A percentile compares a stretch with the other conserved stretches of the same genome.
Evolutionary conservation across 2,329 filamentous ascomycete species (phyloP).

Genomic region (Nemania sp.): DNA sequence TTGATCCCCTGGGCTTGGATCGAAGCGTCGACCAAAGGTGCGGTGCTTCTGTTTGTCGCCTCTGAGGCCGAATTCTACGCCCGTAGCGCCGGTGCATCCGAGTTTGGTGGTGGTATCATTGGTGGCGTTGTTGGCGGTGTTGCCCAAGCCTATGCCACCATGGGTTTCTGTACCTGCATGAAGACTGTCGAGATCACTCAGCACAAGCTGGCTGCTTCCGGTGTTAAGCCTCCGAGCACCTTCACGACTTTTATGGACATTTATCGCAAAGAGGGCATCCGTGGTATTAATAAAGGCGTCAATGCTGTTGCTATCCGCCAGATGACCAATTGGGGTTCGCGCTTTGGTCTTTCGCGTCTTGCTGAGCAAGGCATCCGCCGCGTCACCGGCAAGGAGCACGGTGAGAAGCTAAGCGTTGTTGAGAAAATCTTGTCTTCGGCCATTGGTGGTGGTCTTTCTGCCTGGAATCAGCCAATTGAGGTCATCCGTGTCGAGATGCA

Average conservation of each 20-base stretch:
- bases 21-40: conserved; percentile 98
- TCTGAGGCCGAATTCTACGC: conserved; percentile 98
- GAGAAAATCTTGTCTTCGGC: conserved; percentile 91
- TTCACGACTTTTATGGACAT: conserved; percentile 97
- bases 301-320: conserved; percentile 98
- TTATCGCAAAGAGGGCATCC: conserved; percentile 90
- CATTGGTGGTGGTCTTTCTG: conserved; percentile 89
- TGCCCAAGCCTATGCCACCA: conserved; percentile 97
- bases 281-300: conserved; percentile 97
- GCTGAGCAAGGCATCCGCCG: conserved; percentile 87
- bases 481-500: conserved; percentile 99
- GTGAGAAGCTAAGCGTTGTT: conserved; percentile 72
- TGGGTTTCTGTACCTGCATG: conserved; percentile 99
- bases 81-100: conserved; percentile 76
- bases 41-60: conserved; percentile 97
- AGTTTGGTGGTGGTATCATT: conserved; percentile 85
- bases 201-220: conserved; percentile 85
- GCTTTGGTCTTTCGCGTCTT: conserved; percentile 90
- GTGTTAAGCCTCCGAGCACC: conserved; percentile 84
- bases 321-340: conserved; percentile 98
- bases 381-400: conserved; percentile 75
- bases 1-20: conserved; percentile 99
- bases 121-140: conserved; percentile 94
- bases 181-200: conserved; percentile 99
- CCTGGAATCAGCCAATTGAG: conserved; percentile 99